Conservation (phyloP, 1,139 yeast species). For the Geotrichum cucujoidarum region DNA sequence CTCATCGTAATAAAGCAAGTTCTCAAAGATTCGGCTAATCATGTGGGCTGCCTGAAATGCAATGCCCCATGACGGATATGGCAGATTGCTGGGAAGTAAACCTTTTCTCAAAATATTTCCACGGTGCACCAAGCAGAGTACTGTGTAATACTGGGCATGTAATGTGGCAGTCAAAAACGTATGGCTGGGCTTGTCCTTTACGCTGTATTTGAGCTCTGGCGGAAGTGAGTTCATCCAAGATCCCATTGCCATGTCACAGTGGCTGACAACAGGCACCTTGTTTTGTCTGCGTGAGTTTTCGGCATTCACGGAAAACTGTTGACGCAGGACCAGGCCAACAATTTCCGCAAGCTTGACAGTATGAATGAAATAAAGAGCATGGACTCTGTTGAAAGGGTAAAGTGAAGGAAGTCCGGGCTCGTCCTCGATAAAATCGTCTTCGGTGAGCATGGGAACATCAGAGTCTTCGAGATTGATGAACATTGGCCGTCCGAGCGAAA, state of each 20-base stretch:
- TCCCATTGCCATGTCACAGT: conserved; percentile 77
- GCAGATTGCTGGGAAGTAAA: conserved; percentile 41
- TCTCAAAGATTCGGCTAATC: conserved; percentile 64
- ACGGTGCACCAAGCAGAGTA: conserved; percentile 66
- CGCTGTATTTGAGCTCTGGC: conserved; percentile 55
- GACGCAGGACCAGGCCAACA: conserved; percentile 64
- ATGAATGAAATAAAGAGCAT: conserved; percentile 57
- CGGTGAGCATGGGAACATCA: conserved; percentile 67
- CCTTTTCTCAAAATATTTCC: conserved; percentile 49
- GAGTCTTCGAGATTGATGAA: conserved; percentile 69
- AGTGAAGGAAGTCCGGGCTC: conserved; percentile 45
- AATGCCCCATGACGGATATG: conserved; percentile 77
- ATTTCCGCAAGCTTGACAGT: conserved; percentile 67
- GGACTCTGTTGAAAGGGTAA: conserved; percentile 47
- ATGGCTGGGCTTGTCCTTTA: conserved; percentile 49
- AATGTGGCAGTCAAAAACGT: conserved; percentile 57
- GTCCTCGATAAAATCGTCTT: conserved; percentile 60
- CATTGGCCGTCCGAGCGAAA: conserved; percentile 72
- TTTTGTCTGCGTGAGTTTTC: conserved; percentile 47
- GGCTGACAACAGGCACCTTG: conserved; percentile 55
- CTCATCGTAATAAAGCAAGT: conserved; percentile 50
- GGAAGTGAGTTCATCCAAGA: conserved; percentile 73
- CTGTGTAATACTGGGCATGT: conserved; percentile 68
- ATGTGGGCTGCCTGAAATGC: conserved; percentile 82
- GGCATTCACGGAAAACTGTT: conserved; percentile 68